Evolutionary conservation across 805 yeast genomes (phyloP).

Genomic region (Kazachstania africana): DNA sequence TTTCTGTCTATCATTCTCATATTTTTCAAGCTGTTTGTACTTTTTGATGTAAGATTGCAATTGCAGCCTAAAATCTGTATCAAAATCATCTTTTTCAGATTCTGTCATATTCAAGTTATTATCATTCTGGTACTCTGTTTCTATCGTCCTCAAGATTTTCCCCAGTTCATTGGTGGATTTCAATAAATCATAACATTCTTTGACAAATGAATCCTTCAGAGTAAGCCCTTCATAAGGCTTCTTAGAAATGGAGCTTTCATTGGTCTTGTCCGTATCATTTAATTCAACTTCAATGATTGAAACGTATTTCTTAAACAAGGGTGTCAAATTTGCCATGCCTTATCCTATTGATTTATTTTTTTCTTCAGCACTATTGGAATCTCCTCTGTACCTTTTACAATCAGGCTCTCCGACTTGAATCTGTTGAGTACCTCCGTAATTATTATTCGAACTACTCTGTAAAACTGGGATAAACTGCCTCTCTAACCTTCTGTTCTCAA

Average conservation of each 20-base stretch:
- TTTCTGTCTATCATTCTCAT: conserved; percentile 36
- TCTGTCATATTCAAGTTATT: conserved; percentile 25
- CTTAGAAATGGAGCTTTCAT: not conserved
- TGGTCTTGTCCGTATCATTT: not conserved
- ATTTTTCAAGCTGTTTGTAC: conserved; percentile 36
- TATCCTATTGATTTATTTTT: no score
- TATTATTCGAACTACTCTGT: no score
- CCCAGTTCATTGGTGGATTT: conserved; percentile 21
- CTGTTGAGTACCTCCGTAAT: no score
- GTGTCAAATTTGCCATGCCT: conserved; percentile 25
- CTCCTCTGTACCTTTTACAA: no score
- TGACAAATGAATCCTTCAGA: conserved; percentile 20
- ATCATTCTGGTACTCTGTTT: conserved; percentile 19
- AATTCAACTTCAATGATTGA: conserved; percentile 14
- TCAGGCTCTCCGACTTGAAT: no score
- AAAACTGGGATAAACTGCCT: no score
- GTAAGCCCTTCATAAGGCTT: conserved; percentile 1
- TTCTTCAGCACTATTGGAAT: no score
- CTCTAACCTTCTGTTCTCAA: no score
- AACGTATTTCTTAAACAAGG: conserved; percentile 19
- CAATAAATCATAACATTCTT: conserved; percentile 21
- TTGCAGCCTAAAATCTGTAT: conserved; percentile 41
- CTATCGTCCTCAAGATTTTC: conserved; percentile 16
- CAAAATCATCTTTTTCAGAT: conserved; percentile 43
- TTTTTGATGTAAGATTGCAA: conserved; percentile 41